Evolutionary conservation across 163 green algal species (phyloP), one percentile per base, ranked within the genome.

Genomic region (Coccomyxa subellipsoidea): DNA sequence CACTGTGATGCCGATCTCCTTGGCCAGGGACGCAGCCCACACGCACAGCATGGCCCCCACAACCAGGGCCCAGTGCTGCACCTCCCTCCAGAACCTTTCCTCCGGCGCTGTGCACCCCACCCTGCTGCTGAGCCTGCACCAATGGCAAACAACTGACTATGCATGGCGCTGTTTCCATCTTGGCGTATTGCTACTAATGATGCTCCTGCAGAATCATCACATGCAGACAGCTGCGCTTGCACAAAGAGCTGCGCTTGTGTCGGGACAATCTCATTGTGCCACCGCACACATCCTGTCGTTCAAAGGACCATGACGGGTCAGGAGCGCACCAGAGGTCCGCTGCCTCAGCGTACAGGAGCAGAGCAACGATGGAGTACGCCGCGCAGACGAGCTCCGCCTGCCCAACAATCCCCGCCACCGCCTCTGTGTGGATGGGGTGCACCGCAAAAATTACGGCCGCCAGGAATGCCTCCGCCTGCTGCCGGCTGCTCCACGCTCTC

Each of bases 1-100:
- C 66, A 92, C 83, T 1, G 92, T 95, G 80, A 96, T 94, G 69
- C 93, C 93, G 54, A 95, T 95, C 84, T 97, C 93, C 83, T 97
- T 97, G 34, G 86, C 84, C 7, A 97, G 88, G 7, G 92, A 82
- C 29, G 88, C 85, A 4, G 69, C 69, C 78, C 80, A 89, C 35
- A 82, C 77, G 27, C 85, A 83, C 71, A 73, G 39, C 39, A 88
- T 38, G 0, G 81, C 37, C 4, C 15, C 54, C n/a, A 32, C 38
- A n/a, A 85, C 36, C 73, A 81, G 34, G 21, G 12, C 37, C 72
- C 77, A 85, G 54, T 81, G 73, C n/a, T 3, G 37, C 38, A 80
- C 2, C 10, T 53, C 36, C 27, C 21, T 36, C 69, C 31, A 76
- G 69, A 15, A 31, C 36, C 27, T 53, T 12, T 53, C 2, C 31